Conservation (phyloP, 2,329 filamentous ascomycete genomes). For the Emericellopsis cladophorae region DNA sequence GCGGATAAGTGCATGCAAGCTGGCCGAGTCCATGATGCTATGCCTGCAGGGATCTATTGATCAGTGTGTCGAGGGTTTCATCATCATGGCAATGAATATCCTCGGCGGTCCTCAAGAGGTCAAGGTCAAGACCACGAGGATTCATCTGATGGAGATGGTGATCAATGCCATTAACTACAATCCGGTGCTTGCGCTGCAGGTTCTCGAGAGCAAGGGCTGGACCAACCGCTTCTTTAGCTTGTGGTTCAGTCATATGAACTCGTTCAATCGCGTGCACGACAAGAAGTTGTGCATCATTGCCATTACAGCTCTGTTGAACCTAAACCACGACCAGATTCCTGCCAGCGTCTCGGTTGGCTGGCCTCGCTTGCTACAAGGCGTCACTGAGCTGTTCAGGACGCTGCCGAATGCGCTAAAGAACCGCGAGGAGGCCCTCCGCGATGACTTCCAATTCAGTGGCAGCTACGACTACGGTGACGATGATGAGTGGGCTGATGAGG, state of each 20-base stretch:
- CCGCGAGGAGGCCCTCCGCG: conserved; percentile 82
- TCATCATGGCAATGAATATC: conserved; percentile 77
- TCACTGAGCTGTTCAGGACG: conserved; percentile 84
- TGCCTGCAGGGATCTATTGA: conserved; percentile 83
- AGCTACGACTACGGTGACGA: conserved; percentile 56
- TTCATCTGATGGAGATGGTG: conserved; percentile 97
- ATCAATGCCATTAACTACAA: conserved; percentile 99
- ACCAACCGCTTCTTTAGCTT: conserved; percentile 98
- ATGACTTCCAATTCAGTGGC: conserved; percentile 65
- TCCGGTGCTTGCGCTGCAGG: conserved; percentile 68
- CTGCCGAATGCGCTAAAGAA: conserved; percentile 80
- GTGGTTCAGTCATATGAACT: conserved; percentile 95
- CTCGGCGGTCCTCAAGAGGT: conserved; percentile 57
- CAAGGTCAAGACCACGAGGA: conserved; percentile 85
- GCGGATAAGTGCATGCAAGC: conserved; percentile 92
- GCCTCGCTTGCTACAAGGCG: conserved; percentile 79
- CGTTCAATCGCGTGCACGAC: conserved; percentile 88
- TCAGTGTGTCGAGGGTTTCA: conserved; percentile 77
- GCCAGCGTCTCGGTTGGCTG: conserved; percentile 90
- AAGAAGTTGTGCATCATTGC: conserved; percentile 97
- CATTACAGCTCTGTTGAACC: conserved; percentile 71
- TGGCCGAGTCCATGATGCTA: conserved; percentile 94
- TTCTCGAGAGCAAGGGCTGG: conserved; percentile 86
- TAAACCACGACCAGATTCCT: conserved; percentile 73
- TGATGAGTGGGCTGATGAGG: conserved; percentile 74